These are phyloP conservation scores for Globisporangium paddicum DNA, from an alignment of 352 stramenopile genomes.

Conservation along the genomic window DNA sequence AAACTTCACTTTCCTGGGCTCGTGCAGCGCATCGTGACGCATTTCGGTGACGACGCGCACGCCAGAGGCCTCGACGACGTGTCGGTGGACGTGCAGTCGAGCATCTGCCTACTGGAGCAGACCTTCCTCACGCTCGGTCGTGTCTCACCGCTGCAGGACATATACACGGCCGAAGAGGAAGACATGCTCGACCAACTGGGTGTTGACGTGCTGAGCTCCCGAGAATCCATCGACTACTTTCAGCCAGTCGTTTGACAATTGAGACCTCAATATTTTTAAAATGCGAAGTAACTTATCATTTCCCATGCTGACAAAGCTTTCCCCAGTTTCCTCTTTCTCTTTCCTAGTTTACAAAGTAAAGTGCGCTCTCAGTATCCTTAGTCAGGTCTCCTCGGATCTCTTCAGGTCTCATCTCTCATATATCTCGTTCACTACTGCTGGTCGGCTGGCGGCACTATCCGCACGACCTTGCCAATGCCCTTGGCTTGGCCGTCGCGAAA, in stretches of 20 bases:
- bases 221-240: not conserved
- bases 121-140: conserved; percentile 48
- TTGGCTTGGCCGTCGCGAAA: conserved; percentile 98
- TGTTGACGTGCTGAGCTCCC: conserved; percentile 17
- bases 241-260: not conserved
- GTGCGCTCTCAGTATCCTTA: not conserved
- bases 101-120: conserved; percentile 63
- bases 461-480: conserved; percentile 92
- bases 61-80: conserved; percentile 28
- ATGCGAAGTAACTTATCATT: conserved; percentile 1
- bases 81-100: conserved; percentile 61
- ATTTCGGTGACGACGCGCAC: conserved; percentile 27
- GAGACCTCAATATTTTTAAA: not conserved
- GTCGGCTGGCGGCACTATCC: conserved; percentile 41
- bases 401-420: not conserved
- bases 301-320: not conserved
- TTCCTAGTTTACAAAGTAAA: conserved; percentile 19
- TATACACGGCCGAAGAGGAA: conserved; percentile 76
- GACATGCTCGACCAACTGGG: conserved; percentile 57
- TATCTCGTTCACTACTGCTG: conserved; percentile 17
- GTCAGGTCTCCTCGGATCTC: not conserved
- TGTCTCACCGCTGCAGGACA: conserved; percentile 60
- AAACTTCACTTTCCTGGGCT: conserved; percentile 32
- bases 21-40: conserved; percentile 27
- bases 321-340: not conserved